phyloP scores from a whole-genome alignment of 805 yeast genomes.

The Myxozyma monticola region DNA sequence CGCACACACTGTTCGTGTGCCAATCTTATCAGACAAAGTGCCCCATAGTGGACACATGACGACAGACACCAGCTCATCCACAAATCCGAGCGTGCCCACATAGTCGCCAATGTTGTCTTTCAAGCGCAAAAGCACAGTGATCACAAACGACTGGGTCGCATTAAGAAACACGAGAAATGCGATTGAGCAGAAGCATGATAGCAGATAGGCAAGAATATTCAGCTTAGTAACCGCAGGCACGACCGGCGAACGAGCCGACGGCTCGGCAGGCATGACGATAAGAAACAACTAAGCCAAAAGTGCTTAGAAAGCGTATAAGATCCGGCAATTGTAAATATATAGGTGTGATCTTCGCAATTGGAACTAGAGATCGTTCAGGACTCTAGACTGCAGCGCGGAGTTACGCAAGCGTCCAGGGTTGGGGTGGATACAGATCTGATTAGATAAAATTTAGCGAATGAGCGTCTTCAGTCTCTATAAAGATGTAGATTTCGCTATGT shows the following conservation, averaged over 20 bases:
- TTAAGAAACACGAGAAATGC: constrained; percentile 47
- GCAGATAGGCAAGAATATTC: constrained; percentile 37
- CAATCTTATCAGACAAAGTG: constrained; percentile 60
- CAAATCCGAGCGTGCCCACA: constrained; percentile 53
- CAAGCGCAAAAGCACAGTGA: constrained; percentile 42
- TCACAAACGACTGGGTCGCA: constrained; percentile 48
- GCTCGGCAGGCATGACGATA: background rate
- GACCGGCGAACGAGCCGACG: background rate
- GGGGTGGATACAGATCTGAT: no score
- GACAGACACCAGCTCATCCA: constrained; percentile 60
- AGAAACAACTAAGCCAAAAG: background rate
- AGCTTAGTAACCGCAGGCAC: constrained; percentile 17
- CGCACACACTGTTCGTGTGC: constrained; percentile 55
- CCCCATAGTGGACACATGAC: constrained; percentile 62
- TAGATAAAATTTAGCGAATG: no score
- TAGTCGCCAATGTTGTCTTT: constrained; percentile 44
- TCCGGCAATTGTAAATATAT: background rate
- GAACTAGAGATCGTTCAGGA: no score
- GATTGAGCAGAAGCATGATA: constrained; percentile 44
- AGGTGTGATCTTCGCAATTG: no score
- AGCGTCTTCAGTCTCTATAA: no score
- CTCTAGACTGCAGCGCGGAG: no score
- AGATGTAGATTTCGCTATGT: no score
- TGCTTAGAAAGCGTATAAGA: background rate
- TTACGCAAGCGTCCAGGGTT: no score